These are phyloP conservation scores for Candida nonsorbophila DNA, from an alignment of 805 yeast genomes.

Conservation along the genomic window DNA sequence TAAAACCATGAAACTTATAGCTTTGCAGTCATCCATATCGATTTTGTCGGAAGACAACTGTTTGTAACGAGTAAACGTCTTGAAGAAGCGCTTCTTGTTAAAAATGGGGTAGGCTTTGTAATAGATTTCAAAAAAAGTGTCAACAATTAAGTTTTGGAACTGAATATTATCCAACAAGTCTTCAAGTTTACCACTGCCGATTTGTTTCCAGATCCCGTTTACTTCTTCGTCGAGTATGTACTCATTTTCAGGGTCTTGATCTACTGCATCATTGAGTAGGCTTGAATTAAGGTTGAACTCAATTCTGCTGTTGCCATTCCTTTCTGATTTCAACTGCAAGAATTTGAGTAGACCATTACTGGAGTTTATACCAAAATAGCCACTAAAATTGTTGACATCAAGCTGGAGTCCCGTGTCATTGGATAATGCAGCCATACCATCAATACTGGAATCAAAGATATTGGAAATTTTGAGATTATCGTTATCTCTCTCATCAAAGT, in stretches of 20 bases:
- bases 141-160: slow-evolving; percentile 11
- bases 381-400: slow-evolving; percentile 39
- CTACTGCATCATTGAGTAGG: slow-evolving; percentile 2
- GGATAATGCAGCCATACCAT: slow-evolving; percentile 64
- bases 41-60: slow-evolving; percentile 2
- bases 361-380: slow-evolving; percentile 64
- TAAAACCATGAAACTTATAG: slow-evolving; percentile 12
- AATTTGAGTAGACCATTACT: slow-evolving; percentile 51
- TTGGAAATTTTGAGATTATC: slow-evolving; percentile 4
- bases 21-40: slow-evolving; percentile 6
- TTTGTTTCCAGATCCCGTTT: slow-evolving; percentile 9
- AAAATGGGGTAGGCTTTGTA: slow-evolving; percentile 15
- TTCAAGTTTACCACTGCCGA: slow-evolving; percentile 12
- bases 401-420: slow-evolving; percentile 14
- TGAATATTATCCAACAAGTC: slow-evolving; percentile 11
- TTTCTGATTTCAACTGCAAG: slow-evolving; percentile 29
- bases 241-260: slow-evolving; percentile 8
- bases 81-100: slow-evolving; percentile 12
- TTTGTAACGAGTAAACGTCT: slow-evolving; percentile 7
- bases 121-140: slow-evolving; percentile 12
- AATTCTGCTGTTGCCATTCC: slow-evolving; percentile 17
- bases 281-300: slow-evolving; percentile 13
- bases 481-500: slow-evolving; percentile 14
- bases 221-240: slow-evolving; percentile 13
- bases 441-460: slow-evolving; percentile 24